A percentile compares a stretch with the other conserved stretches of the same genome.
Conservation (phyloP, 352 stramenopile species). For the Pythium diclinum region DNA sequence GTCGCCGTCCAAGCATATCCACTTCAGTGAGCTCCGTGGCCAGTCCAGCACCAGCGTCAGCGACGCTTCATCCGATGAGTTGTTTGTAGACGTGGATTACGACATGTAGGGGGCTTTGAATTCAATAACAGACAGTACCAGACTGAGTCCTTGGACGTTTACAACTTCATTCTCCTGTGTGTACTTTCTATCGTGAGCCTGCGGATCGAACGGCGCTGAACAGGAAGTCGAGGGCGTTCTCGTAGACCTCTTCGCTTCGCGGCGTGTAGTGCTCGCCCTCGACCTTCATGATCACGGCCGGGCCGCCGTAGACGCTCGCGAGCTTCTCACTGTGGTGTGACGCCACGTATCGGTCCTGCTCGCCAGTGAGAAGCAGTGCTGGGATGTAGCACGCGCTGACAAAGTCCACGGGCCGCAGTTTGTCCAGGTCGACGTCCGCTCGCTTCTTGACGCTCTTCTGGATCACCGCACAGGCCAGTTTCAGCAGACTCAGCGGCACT, state of each 20-base stretch:
- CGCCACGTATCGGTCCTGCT: slow-evolving; percentile 63
- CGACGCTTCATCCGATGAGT: slow-evolving; percentile 44
- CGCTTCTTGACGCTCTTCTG: slow-evolving; percentile 77
- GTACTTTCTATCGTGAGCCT: slow-evolving; percentile 21
- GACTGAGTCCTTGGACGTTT: too few species aligned
- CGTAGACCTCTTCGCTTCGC: slow-evolving; percentile 45
- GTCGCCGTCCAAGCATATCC: slow-evolving; percentile 52
- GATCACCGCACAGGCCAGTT: slow-evolving; percentile 60
- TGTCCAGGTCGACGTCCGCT: slow-evolving; percentile 64
- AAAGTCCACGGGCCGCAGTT: slow-evolving; percentile 69
- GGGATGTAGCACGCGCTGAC: slow-evolving; percentile 66
- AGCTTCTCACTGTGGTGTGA: slow-evolving; percentile 68
- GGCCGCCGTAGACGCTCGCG: slow-evolving; percentile 54
- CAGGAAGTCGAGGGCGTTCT: slow-evolving; percentile 63
- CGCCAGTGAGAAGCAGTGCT: slow-evolving; percentile 65
- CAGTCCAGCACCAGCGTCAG: slow-evolving; percentile 32
- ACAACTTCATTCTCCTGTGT: too few species aligned
- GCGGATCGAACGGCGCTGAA: slow-evolving; percentile 39
- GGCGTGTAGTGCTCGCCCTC: slow-evolving; percentile 65
- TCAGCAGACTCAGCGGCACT: slow-evolving; percentile 66
- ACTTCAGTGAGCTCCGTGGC: slow-evolving; percentile 32
- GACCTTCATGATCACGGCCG: slow-evolving; percentile 46
- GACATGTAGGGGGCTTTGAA: slow-evolving; percentile 22
- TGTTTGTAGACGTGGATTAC: slow-evolving; percentile 71
- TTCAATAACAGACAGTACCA: too few species aligned